Conservation (phyloP, 148 eudicot species). For the Amaranthus cruentus region DNA sequence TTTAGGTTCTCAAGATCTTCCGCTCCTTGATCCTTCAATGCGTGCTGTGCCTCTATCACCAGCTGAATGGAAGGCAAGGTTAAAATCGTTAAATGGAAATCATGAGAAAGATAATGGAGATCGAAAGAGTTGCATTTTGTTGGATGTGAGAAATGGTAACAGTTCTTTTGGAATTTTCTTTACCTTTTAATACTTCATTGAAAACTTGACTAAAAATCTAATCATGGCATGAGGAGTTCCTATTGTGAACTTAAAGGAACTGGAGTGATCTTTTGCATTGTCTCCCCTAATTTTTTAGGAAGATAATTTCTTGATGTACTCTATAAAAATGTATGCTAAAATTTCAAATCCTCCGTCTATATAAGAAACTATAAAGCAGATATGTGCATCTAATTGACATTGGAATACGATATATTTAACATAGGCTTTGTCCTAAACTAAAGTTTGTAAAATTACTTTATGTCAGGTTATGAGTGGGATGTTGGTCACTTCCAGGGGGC, state of each 20-base stretch:
- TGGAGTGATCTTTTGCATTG: conserved; percentile 1
- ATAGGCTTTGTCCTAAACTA: neutral
- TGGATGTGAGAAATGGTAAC: conserved; percentile 97
- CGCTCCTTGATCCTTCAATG: conserved; percentile 74
- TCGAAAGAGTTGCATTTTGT: conserved; percentile 38
- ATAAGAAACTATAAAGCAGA: neutral
- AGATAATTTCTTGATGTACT: neutral
- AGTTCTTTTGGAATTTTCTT: neutral
- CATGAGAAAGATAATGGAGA: conserved; percentile 27
- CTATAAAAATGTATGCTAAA: neutral
- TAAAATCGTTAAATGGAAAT: conserved; percentile 37
- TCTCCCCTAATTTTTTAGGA: neutral
- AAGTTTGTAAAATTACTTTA: conserved; percentile 16
- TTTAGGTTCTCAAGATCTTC: conserved; percentile 76
- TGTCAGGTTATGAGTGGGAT: conserved; percentile 96
- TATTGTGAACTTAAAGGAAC: neutral
- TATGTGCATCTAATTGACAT: neutral
- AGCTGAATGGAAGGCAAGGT: conserved; percentile 60
- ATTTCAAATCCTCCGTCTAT: neutral
- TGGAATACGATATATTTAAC: neutral
- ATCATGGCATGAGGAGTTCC: neutral
- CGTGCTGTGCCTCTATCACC: conserved; percentile 80
- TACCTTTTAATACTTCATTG: neutral
- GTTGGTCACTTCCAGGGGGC: conserved; percentile 92
- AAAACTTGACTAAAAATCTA: neutral